These are phyloP conservation scores for Beta macrorhiza DNA, from an alignment of 179 eudicot species.

Conservation along the genomic window DNA sequence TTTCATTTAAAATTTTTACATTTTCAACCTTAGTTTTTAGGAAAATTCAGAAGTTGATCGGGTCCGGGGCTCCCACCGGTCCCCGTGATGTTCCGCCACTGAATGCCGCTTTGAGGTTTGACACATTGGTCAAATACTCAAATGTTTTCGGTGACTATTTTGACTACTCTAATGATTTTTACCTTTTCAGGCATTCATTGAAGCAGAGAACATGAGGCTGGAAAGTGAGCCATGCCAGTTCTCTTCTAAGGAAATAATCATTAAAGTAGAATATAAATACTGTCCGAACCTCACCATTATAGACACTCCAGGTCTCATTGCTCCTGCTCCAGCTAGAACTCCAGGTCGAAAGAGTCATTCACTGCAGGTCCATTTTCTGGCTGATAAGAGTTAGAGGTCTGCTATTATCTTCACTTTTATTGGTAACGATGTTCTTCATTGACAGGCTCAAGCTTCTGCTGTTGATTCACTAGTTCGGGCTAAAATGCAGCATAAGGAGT, in stretches of 20 bases:
- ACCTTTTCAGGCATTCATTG: conserved; percentile 70
- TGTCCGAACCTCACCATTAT: conserved; percentile 97
- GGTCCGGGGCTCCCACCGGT: too few relatives aligned
- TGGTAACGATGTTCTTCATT: conserved; percentile 9
- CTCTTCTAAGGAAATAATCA: conserved; percentile 87
- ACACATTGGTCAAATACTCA: neutral
- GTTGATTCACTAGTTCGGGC: conserved; percentile 94
- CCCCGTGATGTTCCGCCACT: too few relatives aligned
- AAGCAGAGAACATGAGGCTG: conserved; percentile 96
- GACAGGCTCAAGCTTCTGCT: conserved; percentile 90
- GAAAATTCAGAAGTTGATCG: too few relatives aligned
- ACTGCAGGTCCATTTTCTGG: conserved; percentile 55
- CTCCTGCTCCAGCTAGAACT: conserved; percentile 44
- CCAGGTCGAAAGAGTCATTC: conserved; percentile 66
- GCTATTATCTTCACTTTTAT: neutral
- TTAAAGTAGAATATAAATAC: conserved; percentile 79
- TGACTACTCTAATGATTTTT: neutral
- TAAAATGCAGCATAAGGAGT: conserved; percentile 96
- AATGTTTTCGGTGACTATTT: neutral
- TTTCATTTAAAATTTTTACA: too few relatives aligned
- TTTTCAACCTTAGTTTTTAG: too few relatives aligned
- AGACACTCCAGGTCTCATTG: conserved; percentile 90
- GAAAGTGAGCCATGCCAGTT: conserved; percentile 84
- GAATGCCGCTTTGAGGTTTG: neutral
- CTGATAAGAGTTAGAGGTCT: neutral